Conservation (phyloP, 805 yeast species). For the Candida loeiensis region DNA sequence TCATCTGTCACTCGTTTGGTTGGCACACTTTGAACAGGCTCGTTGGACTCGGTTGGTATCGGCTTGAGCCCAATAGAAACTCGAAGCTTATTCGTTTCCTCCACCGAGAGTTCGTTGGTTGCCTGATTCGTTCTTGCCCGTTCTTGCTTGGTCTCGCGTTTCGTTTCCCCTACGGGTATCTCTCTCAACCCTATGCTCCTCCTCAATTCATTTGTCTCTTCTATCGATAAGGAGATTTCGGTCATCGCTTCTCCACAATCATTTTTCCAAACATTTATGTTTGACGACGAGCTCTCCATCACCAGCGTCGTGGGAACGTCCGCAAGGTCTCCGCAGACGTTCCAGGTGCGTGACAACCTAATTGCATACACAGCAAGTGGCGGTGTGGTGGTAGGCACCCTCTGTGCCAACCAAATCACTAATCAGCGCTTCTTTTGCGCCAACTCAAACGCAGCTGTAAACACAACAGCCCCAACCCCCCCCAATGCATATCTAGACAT, state of each 20-base stretch:
- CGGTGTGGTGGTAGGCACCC: slow-evolving; percentile 51
- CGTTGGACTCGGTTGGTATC: slow-evolving; percentile 19
- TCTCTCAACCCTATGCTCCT: slow-evolving; percentile 38
- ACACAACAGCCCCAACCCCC: neutral
- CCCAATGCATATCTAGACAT: slow-evolving; percentile 31
- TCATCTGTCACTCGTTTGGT: neutral
- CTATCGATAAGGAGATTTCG: slow-evolving; percentile 6
- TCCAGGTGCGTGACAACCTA: slow-evolving; percentile 36
- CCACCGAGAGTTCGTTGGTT: slow-evolving; percentile 2
- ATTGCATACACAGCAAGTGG: slow-evolving; percentile 58
- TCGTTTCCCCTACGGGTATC: slow-evolving; percentile 18
- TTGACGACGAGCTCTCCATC: slow-evolving; percentile 10
- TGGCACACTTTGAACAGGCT: neutral
- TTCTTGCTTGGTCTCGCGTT: neutral
- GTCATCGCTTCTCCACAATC: neutral
- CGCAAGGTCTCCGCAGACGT: slow-evolving; percentile 38
- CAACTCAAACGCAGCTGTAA: slow-evolving; percentile 20
- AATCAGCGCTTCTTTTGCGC: slow-evolving; percentile 54
- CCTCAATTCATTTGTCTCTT: slow-evolving; percentile 44
- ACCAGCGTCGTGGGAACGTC: slow-evolving; percentile 43
- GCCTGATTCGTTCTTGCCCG: neutral
- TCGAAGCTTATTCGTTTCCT: slow-evolving; percentile 44
- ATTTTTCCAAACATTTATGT: neutral
- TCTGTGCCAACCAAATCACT: slow-evolving; percentile 18
- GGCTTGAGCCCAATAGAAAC: slow-evolving; percentile 37